These are phyloP conservation scores for Cryptosporidium felis DNA, from an alignment of 169 alveolate species.

Conservation along the genomic window DNA sequence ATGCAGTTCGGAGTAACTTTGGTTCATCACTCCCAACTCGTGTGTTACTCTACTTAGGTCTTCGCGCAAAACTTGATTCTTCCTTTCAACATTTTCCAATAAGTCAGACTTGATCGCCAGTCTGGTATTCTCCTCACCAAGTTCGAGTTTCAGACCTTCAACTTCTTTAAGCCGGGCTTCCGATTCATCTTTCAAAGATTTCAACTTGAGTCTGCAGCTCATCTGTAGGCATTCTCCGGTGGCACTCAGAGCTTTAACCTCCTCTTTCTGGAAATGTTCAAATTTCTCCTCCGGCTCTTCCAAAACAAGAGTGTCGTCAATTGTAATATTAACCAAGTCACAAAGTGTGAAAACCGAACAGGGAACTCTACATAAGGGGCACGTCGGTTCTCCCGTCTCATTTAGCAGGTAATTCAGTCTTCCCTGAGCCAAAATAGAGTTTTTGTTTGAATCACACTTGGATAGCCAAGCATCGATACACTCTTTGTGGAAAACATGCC, in stretches of 20 bases:
- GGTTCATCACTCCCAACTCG: slow-evolving; percentile 43
- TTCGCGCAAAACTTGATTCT: slow-evolving; percentile 29
- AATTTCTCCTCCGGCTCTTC: slow-evolving; percentile 19
- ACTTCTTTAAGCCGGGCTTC: background rate
- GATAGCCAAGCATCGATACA: slow-evolving; percentile 58
- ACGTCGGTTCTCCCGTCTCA: slow-evolving; percentile 32
- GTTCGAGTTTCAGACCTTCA: background rate
- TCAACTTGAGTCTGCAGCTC: background rate
- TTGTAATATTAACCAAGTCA: slow-evolving; percentile 49
- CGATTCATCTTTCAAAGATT: background rate
- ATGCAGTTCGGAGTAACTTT: slow-evolving; percentile 23
- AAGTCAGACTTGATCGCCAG: background rate
- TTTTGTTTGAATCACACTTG: slow-evolving; percentile 5
- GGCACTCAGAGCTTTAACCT: background rate
- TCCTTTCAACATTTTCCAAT: slow-evolving; percentile 22
- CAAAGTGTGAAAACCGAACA: slow-evolving; percentile 46
- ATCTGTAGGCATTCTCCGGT: slow-evolving; percentile 13
- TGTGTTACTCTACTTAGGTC: slow-evolving; percentile 37
- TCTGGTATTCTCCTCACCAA: background rate
- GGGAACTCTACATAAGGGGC: slow-evolving; percentile 65
- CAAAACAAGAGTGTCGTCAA: slow-evolving; percentile 14
- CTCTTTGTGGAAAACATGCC: slow-evolving; percentile 50
- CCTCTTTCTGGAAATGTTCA: background rate
- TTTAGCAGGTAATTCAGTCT: slow-evolving; percentile 4
- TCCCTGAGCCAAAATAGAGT: background rate